Conservation (phyloP, 345 rosid genomes). For the Cardamine occulta region DNA sequence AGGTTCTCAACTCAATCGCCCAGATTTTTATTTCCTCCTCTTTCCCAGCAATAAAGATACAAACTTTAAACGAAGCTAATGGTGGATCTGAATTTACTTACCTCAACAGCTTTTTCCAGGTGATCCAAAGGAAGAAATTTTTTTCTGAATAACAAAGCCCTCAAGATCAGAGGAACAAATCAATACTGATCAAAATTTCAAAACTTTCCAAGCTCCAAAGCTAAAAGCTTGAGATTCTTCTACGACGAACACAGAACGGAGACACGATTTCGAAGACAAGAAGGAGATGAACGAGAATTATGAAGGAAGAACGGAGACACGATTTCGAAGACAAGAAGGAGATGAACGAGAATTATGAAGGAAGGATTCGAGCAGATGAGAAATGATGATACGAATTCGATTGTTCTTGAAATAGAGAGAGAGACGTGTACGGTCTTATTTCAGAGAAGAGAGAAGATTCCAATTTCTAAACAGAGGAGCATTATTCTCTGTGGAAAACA, state of each 20-base stretch:
- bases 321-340: conserved; percentile 11
- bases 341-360: not conserved
- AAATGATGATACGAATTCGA: conserved; percentile 29
- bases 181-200: not conserved
- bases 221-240: conserved; percentile 25
- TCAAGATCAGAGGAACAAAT: not conserved
- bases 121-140: conserved; percentile 12
- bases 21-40: not conserved
- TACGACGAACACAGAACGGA: not conserved
- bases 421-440: conserved; percentile 39
- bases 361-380: conserved; percentile 16
- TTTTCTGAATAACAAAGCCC: not conserved
- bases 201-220: conserved; percentile 10
- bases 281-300: not conserved
- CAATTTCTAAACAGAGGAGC: conserved; percentile 17
- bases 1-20: not conserved
- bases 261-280: conserved; percentile 13
- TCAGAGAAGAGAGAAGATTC: conserved; percentile 13
- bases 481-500: not conserved
- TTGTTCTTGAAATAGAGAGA: conserved; percentile 40
- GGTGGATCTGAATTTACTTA: conserved; percentile 37
- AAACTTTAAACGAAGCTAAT: not conserved
- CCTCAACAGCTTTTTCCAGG: conserved; percentile 5
- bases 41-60: conserved; percentile 3
- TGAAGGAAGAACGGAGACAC: not conserved